Evolutionary conservation across 768 basidiomycete genomes (phyloP).

Genomic region (Gyrodon lividus): DNA sequence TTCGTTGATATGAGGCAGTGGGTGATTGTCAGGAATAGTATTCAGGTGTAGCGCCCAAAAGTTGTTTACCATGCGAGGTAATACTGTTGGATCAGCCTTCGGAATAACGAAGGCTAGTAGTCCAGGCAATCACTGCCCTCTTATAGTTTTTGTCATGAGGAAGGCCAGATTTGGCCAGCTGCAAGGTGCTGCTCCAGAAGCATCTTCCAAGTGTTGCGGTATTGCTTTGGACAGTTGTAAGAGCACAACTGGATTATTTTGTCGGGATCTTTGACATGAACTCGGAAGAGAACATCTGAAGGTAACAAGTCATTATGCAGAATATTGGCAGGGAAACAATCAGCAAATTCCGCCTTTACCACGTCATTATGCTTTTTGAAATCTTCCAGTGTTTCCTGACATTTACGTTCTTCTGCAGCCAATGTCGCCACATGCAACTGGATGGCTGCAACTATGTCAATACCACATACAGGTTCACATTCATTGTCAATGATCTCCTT

Average conservation of each 20-base stretch:
- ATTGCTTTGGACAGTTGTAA: constrained; percentile 37
- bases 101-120: too few species aligned
- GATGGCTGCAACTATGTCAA: neutral
- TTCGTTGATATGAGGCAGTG: too few species aligned
- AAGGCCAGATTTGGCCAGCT: too few species aligned
- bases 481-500: neutral
- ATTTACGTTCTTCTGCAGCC: neutral
- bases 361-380: neutral
- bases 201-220: constrained; percentile 29
- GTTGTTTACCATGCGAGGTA: too few species aligned
- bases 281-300: constrained; percentile 17
- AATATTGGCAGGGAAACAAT: constrained; percentile 27
- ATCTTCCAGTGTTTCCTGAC: neutral
- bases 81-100: too few species aligned
- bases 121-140: too few species aligned
- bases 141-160: too few species aligned
- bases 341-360: constrained; percentile 9
- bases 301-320: constrained; percentile 24
- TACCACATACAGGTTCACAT: neutral
- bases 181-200: neutral
- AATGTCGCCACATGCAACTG: neutral
- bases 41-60: too few species aligned
- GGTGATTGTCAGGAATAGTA: too few species aligned
- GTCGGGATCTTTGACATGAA: constrained; percentile 29
- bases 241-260: constrained; percentile 19